These are phyloP conservation scores for Chrysoporthe cubensis DNA, from an alignment of 2,329 filamentous ascomycete species.

Conservation along the genomic window DNA sequence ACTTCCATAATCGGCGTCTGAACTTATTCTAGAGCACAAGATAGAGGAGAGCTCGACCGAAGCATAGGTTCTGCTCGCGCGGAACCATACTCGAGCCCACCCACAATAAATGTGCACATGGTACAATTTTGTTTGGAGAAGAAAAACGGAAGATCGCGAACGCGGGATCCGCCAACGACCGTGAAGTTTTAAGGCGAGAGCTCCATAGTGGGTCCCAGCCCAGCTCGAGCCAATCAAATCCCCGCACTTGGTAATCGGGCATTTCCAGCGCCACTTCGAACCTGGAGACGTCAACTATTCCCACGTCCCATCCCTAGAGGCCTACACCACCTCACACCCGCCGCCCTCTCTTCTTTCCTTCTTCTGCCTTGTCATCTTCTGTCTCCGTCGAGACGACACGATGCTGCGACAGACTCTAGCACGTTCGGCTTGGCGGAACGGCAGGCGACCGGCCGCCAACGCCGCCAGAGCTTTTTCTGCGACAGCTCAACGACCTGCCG, in stretches of 20 bases:
- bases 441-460: conserved; percentile 57
- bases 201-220: conserved; percentile 24
- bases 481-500: conserved; percentile 76
- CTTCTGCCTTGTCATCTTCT: conserved; percentile 40
- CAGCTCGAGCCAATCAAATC: conserved; percentile 45
- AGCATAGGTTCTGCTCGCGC: conserved; percentile 45
- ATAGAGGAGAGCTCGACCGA: conserved; percentile 73
- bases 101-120: conserved; percentile 74
- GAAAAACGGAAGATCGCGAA: conserved; percentile 36
- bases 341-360: conserved; percentile 35
- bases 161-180: conserved; percentile 24
- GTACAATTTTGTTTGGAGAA: conserved; percentile 62
- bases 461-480: conserved; percentile 81
- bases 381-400: conserved; percentile 62
- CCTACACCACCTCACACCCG: conserved; percentile 24
- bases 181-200: conserved; percentile 31
- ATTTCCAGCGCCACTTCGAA: conserved; percentile 42
- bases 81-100: conserved; percentile 60
- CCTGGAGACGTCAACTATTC: conserved; percentile 22
- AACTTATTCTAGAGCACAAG: conserved; percentile 67
- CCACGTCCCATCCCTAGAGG: conserved; percentile 44
- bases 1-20: conserved; percentile 73
- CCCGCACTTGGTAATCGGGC: conserved; percentile 47
- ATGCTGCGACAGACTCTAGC: conserved; percentile 72
- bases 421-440: conserved; percentile 70